A percentile compares a stretch with the other conserved stretches of the same genome.
Conservation (phyloP, 768 basidiomycete species). For the Naganishia vaughanmartiniae region DNA sequence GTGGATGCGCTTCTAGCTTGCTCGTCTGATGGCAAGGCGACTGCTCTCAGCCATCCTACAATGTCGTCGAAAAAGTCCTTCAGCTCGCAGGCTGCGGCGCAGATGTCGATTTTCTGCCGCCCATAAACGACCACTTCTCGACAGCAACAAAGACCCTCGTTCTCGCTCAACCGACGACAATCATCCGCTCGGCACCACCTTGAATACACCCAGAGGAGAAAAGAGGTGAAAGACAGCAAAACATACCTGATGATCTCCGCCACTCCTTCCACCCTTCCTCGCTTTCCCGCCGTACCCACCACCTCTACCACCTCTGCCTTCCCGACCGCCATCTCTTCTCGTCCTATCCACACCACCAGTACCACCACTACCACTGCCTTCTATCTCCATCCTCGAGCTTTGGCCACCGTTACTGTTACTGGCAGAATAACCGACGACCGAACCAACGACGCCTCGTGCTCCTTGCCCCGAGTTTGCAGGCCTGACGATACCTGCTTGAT, state of each 20-base stretch:
- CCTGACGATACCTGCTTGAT: constrained; percentile 13
- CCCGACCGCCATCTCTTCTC: background rate
- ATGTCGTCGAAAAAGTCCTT: no score
- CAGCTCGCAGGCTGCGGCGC: no score
- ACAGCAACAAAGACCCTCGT: no score
- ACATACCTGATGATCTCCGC: constrained; percentile 16
- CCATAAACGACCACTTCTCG: no score
- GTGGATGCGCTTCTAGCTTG: no score
- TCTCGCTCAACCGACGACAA: background rate
- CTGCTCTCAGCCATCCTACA: no score
- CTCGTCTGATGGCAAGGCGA: no score
- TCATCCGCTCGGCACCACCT: no score
- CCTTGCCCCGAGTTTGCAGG: background rate
- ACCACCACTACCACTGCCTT: background rate
- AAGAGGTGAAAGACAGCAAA: no score
- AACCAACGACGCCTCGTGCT: constrained; percentile 23
- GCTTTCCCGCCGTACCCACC: background rate
- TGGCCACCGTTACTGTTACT: background rate
- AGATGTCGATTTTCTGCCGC: no score
- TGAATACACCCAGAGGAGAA: no score
- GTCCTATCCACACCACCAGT: background rate
- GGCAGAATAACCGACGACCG: background rate
- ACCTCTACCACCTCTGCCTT: background rate
- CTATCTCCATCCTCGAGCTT: constrained; percentile 18
- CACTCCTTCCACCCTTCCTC: background rate